A percentile compares a stretch with the other conserved stretches of the same genome.
Conservation (phyloP, 2,329 filamentous ascomycete genomes). For the Zymoseptoria crescenta region DNA sequence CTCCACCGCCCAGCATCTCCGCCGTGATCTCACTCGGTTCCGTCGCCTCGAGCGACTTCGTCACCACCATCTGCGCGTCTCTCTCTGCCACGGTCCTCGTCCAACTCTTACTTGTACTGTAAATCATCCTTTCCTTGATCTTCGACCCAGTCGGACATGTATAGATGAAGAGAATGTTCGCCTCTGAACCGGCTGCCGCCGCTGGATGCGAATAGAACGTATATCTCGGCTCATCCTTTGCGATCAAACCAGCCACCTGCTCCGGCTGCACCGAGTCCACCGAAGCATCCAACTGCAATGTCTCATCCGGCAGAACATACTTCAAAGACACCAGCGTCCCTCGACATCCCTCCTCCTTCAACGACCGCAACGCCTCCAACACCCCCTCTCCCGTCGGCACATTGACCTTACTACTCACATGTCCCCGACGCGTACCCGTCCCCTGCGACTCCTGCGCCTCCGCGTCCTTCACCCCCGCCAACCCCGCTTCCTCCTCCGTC, state of each 20-base stretch:
- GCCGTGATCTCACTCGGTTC: slow-evolving; percentile 64
- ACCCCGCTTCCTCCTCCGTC: slow-evolving; percentile 66
- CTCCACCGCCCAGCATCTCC: slow-evolving; percentile 42
- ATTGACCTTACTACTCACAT: slow-evolving; percentile 40
- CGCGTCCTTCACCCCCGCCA: slow-evolving; percentile 65
- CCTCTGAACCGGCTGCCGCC: slow-evolving; percentile 37
- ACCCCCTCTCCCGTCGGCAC: slow-evolving; percentile 55
- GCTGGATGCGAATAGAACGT: slow-evolving; percentile 61
- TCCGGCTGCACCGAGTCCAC: slow-evolving; percentile 47
- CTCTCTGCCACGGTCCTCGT: slow-evolving; percentile 56
- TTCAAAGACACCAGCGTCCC: slow-evolving; percentile 20
- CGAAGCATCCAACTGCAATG: slow-evolving; percentile 56
- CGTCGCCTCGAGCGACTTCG: slow-evolving; percentile 60
- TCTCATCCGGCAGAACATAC: slow-evolving; percentile 54
- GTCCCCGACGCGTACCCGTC: slow-evolving; percentile 50
- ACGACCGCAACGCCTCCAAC: slow-evolving; percentile 52
- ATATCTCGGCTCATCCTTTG: slow-evolving; percentile 63
- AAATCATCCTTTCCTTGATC: slow-evolving; percentile 81
- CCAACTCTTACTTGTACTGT: slow-evolving; percentile 53
- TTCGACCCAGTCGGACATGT: slow-evolving; percentile 65
- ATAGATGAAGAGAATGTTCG: slow-evolving; percentile 68
- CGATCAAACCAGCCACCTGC: slow-evolving; percentile 54
- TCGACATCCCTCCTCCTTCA: slow-evolving; percentile 41
- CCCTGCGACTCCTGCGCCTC: slow-evolving; percentile 70
- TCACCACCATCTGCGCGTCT: slow-evolving; percentile 57